These are phyloP conservation scores for Leccinum longicurvipes DNA, from an alignment of 768 basidiomycete species.

Conservation along the genomic window DNA sequence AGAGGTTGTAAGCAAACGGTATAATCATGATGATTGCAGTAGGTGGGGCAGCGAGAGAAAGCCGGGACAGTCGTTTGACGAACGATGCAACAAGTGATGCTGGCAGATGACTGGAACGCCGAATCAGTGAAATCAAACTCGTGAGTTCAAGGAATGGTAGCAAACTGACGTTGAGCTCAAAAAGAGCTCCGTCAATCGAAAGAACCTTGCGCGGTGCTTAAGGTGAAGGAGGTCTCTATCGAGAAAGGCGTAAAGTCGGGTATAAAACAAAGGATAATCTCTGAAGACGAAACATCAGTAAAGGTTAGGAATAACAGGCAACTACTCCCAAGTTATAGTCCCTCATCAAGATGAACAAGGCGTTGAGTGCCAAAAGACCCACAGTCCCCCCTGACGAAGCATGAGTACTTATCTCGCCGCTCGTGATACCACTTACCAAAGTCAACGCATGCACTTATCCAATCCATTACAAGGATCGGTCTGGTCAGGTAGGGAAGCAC, in stretches of 20 bases:
- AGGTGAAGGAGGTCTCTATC: conserved; percentile 86
- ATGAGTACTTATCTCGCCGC: neutral
- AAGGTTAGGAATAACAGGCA: neutral
- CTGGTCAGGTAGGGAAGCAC: conserved; percentile 82
- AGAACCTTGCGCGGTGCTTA: conserved; percentile 92
- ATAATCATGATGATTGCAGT: conserved; percentile 88
- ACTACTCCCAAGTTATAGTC: conserved; percentile 84
- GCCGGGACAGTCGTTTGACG: conserved; percentile 82
- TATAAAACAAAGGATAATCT: conserved; percentile 96
- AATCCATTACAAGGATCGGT: conserved; percentile 84
- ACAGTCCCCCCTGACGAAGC: conserved; percentile 63
- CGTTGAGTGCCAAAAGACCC: conserved; percentile 88
- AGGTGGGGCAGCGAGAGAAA: conserved; percentile 84
- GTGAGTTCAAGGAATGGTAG: neutral
- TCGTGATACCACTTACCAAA: conserved; percentile 47
- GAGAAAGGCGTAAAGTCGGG: conserved; percentile 84
- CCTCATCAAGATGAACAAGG: conserved; percentile 85
- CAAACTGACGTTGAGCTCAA: conserved; percentile 80
- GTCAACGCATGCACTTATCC: conserved; percentile 83
- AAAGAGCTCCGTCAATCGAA: conserved; percentile 88
- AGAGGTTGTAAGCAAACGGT: conserved; percentile 90
- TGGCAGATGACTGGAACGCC: conserved; percentile 72
- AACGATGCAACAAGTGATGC: conserved; percentile 92
- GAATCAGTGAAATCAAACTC: neutral
- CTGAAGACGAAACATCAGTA: conserved; percentile 38